Evolutionary conservation across 2,329 filamentous ascomycete genomes (phyloP).

Genomic region (Ascochyta koolunga): DNA sequence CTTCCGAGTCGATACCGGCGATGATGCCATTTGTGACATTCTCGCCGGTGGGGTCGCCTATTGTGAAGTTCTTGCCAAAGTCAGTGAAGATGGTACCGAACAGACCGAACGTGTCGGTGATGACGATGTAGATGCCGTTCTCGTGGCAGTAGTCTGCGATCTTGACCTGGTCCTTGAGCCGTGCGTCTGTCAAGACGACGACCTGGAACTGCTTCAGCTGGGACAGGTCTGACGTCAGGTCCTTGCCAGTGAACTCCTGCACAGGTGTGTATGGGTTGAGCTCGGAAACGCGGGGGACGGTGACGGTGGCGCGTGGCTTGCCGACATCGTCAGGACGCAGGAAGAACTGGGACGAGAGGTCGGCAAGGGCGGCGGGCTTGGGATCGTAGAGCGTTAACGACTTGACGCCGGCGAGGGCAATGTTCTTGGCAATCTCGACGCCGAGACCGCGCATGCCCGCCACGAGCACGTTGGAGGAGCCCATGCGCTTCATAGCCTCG

Average conservation of each 20-base stretch:
- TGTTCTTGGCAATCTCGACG: constrained; percentile 98
- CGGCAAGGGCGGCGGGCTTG: constrained; percentile 78
- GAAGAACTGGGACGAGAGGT: constrained; percentile 98
- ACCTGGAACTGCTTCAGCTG: constrained; percentile 91
- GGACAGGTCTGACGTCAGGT: constrained; percentile 75
- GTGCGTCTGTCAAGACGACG: constrained; percentile 85
- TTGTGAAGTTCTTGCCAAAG: constrained; percentile 91
- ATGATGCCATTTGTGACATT: constrained; percentile 86
- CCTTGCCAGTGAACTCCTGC: constrained; percentile 68
- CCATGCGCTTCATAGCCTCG: constrained; percentile 97
- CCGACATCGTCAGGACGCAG: constrained; percentile 86
- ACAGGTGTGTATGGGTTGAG: constrained; percentile 97
- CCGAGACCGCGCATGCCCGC: constrained; percentile 92
- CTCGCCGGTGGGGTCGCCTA: constrained; percentile 89
- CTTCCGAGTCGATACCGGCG: constrained; percentile 86
- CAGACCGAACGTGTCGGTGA: constrained; percentile 87
- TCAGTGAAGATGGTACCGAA: constrained; percentile 98
- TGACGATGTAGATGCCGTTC: constrained; percentile 89
- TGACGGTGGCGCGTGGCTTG: constrained; percentile 85
- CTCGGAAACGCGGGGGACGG: constrained; percentile 87
- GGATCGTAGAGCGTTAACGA: constrained; percentile 94
- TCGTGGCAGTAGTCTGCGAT: constrained; percentile 94
- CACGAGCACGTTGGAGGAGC: constrained; percentile 90
- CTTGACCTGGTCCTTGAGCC: constrained; percentile 77
- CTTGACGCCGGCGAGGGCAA: constrained; percentile 97